Evolutionary conservation across 352 stramenopile species (phyloP).

Genomic region (Peronospora farinosa): DNA sequence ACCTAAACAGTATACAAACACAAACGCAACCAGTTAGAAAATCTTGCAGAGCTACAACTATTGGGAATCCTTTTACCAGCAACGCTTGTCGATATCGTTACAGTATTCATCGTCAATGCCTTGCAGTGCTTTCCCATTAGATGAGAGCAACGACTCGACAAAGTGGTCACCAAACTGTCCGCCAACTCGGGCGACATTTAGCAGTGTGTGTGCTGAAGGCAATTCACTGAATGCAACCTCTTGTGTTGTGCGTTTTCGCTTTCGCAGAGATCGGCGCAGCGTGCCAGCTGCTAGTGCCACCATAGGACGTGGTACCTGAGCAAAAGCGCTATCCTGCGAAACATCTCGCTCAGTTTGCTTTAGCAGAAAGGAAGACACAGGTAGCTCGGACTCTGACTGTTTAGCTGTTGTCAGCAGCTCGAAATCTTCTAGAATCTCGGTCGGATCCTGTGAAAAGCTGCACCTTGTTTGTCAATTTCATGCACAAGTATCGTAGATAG

Average conservation of each 20-base stretch:
- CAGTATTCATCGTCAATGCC: constrained; percentile 20
- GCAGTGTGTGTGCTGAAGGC: constrained; percentile 15
- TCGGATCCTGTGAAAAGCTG: constrained; percentile 46
- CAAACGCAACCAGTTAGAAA: constrained; percentile 4
- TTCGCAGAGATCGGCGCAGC: constrained; percentile 24
- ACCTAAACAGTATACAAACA: constrained; percentile 25
- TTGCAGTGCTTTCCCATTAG: constrained; percentile 43
- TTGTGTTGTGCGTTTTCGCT: constrained; percentile 32
- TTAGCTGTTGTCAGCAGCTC: constrained; percentile 21
- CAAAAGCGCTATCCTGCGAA: constrained; percentile 29
- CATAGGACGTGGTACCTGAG: constrained; percentile 34
- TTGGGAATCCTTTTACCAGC: constrained; percentile 27
- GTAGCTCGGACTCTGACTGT: background rate
- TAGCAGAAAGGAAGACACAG: background rate
- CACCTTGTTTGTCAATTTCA: constrained; percentile 6
- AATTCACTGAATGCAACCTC: constrained; percentile 1
- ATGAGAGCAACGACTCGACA: constrained; percentile 38
- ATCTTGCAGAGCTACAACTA: background rate
- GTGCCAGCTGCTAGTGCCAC: constrained; percentile 31
- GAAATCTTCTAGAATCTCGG: constrained; percentile 46
- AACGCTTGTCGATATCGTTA: constrained; percentile 32
- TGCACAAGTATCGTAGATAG: constrained; percentile 10
- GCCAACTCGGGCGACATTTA: constrained; percentile 29
- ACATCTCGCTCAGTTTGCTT: background rate
- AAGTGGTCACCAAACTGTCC: constrained; percentile 38